Base-by-base conservation (phyloP, 148 eudicot species). In the Fagopyrum esculentum region DNA sequence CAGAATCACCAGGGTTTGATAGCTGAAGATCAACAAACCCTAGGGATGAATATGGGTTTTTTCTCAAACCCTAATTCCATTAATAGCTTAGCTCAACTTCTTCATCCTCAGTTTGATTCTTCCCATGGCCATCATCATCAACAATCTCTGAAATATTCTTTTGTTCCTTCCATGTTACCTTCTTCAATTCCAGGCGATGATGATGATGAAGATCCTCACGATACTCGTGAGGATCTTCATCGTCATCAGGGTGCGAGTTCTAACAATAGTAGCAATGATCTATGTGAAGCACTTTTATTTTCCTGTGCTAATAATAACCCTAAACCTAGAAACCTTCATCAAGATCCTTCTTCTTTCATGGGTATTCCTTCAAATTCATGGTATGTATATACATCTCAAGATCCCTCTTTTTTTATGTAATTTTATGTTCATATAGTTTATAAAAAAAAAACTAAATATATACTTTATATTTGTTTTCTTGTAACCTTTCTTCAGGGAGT, bases 11-110 rank as follows among this genome's bases (percentile, higher is more conserved):
- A 63, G 44, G 69, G 69, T 2, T 43, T 66, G 71, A 40, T 88
- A 85, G 87, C 77, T 48, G 94, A 82, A 46, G 77, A 69, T 9
- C 83, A 78, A 77, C 87, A 83, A 6, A 73, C 74, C 72, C 76
- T 78, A 76, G 81, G 84, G 45, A 83, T 66, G 46, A 40, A 49
- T 12, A 49, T 66, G 71, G 71, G 71, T 43, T 40, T 66, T 19
- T 66, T 66, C 71, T 43, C 71, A 40, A 66, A 66, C 71, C 71
- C 71, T 66, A 66, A 66, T 66, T 66, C 47, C 45, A 35, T 35
- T 35, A 66, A 66, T 66, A 61, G 68, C 3, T 15, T 66, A 4
- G 46, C 71, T 9, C 45, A 45, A 4, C 43, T 66, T 12, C 71
- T 66, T 40, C 47, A 57, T 57, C 63, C 17, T 10, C 69, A 29